Base-by-base conservation (phyloP, 331 rosid genomes). In the Malus hybrid region DNA sequence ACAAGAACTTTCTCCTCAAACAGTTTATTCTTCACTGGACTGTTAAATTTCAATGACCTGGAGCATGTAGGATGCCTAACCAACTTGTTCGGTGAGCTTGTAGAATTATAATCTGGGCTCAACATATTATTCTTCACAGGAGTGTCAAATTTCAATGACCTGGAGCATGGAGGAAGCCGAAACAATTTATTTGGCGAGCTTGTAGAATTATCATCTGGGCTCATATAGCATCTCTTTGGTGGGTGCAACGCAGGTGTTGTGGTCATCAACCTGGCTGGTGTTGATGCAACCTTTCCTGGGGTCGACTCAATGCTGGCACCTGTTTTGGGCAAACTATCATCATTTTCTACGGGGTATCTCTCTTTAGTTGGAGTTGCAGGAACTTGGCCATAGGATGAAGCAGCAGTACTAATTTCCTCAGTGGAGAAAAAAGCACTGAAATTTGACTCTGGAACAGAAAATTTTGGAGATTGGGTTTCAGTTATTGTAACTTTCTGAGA, bases 121-220 rank as follows among this genome's bases (percentile, higher is more conserved):
- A 80, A 62, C 10, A 28, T 39, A 29, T 28, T 71, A 71, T 52
- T 81, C 81, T 81, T 81, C 69, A 81, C 77, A n/a, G 90, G 95
- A 77, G 91, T 73, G 81, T 86, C 88, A 52, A 87, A 91, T 71
- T 84, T 89, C 81, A 91, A 83, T 7, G 89, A 86, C 72, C 87
- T 89, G 27, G 82, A 36, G 22, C 86, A 79, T 27, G 86, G 74
- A 67, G 87, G 86, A 8, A 78, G 86, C 84, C 86, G 75, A 74
- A 75, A 84, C 72, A 91, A 61, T 74, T 83, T 89, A 79, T 65
- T 81, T 1, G 75, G 72, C 18, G 83, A 72, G 79, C 75, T 44
- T 42, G 70, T 28, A 69, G 75, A 48, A 73, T 72, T 70, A 55
- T 85, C 84, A 14, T 85, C 86, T 0, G 92, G 91, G 76, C 82